These are phyloP conservation scores for Sporothrix pallida DNA, from an alignment of 2,329 filamentous ascomycete species.

Conservation along the genomic window DNA sequence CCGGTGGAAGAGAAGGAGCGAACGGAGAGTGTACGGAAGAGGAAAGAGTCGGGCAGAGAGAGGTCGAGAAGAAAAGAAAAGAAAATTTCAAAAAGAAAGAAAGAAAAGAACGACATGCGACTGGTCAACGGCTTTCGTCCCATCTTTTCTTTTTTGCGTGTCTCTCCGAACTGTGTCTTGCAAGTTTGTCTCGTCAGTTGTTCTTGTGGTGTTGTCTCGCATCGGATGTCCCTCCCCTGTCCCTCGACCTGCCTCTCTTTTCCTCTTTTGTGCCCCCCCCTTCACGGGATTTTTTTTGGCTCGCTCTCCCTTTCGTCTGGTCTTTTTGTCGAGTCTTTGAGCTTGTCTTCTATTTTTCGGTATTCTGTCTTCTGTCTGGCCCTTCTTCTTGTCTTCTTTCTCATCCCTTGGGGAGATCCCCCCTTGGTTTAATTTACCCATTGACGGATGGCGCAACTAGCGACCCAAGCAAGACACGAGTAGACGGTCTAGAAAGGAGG, in stretches of 20 bases:
- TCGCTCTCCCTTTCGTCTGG: background rate
- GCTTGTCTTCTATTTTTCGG: background rate
- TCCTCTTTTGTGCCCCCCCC: slow-evolving; percentile 13
- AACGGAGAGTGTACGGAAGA: background rate
- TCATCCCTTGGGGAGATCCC: slow-evolving; percentile 19
- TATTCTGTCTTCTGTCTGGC: background rate
- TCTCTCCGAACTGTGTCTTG: background rate
- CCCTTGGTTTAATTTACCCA: slow-evolving; percentile 17
- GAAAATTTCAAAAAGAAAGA: background rate
- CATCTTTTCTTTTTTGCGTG: background rate
- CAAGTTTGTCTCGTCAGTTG: background rate
- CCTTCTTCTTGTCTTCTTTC: background rate
- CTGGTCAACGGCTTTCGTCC: slow-evolving; percentile 1
- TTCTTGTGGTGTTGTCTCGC: background rate
- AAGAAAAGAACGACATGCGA: background rate
- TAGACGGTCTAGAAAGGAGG: background rate
- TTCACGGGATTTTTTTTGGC: background rate
- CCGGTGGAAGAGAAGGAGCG: background rate
- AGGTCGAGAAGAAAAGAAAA: background rate
- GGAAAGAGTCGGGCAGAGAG: background rate
- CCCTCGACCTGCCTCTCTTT: slow-evolving; percentile 23
- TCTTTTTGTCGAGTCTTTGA: background rate
- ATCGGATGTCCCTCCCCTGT: background rate
- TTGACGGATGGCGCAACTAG: slow-evolving; percentile 14
- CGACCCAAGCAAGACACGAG: background rate